phyloP scores from a whole-genome alignment of 2,329 filamentous ascomycete genomes.

The Colletotrichum liaoningense region DNA sequence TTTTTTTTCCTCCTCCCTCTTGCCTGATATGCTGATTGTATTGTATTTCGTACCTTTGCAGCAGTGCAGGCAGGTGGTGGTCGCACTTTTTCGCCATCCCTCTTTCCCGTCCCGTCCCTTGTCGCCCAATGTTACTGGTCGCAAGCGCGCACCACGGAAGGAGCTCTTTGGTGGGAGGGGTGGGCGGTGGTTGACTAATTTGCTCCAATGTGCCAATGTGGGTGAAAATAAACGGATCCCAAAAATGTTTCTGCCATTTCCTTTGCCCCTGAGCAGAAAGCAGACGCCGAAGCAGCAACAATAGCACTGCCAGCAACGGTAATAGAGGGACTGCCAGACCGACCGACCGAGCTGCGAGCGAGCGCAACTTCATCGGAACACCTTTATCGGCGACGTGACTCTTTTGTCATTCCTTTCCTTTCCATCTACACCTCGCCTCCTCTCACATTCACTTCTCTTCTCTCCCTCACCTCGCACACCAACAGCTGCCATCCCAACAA shows the following conservation, averaged over 20 bases:
- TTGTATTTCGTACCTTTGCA: no score
- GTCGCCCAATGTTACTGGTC: not conserved
- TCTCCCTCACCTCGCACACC: not conserved
- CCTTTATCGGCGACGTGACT: not conserved
- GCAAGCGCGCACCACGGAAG: not conserved
- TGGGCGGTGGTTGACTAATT: not conserved
- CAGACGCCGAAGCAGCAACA: not conserved
- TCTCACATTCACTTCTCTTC: not conserved
- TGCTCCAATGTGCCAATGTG: not conserved
- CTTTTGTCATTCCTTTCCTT: not conserved
- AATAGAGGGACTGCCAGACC: not conserved
- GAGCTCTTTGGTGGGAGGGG: not conserved
- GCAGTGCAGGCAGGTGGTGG: no score
- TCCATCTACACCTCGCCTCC: not conserved
- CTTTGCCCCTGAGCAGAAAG: not conserved
- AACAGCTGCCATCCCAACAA: not conserved
- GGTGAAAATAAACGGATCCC: not conserved
- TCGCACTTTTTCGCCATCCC: not conserved
- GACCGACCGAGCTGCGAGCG: not conserved
- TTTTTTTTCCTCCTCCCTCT: not conserved
- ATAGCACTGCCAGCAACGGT: not conserved
- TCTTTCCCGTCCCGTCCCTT: not conserved
- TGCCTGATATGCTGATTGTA: not conserved
- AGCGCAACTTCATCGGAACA: conserved; percentile 8
- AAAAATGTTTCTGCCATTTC: not conserved